A percentile compares a stretch with the other conserved stretches of the same genome.
Conservation (phyloP, 768 basidiomycete species). For the Antrodiella citrinella region DNA sequence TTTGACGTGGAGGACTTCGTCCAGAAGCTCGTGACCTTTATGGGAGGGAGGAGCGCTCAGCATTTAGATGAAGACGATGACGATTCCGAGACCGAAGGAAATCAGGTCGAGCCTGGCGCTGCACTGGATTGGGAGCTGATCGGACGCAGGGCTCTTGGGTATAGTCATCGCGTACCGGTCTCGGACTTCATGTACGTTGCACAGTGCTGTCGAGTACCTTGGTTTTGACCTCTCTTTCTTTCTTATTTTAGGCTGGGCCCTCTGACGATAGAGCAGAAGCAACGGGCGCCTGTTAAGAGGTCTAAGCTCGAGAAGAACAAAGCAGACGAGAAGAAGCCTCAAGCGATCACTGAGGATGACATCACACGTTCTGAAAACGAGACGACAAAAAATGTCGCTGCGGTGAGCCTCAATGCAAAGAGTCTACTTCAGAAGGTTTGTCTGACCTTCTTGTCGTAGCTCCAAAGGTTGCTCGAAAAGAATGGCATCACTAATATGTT, state of each 20-base stretch:
- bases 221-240: no score
- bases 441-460: no score
- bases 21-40: slow-evolving; percentile 58
- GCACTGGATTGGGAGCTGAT: slow-evolving; percentile 78
- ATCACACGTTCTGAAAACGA: slow-evolving; percentile 81
- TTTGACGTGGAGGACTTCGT: slow-evolving; percentile 95
- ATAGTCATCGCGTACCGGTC: slow-evolving; percentile 70
- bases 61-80: slow-evolving; percentile 36
- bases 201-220: no score
- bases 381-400: slow-evolving; percentile 77
- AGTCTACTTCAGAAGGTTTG: no score
- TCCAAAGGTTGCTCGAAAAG: slow-evolving; percentile 52
- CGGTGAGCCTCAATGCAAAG: slow-evolving; percentile 50
- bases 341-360: slow-evolving; percentile 78
- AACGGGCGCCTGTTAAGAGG: slow-evolving; percentile 51
- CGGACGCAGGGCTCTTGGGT: slow-evolving; percentile 75
- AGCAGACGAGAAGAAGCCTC: slow-evolving; percentile 60
- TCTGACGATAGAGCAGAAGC: slow-evolving; percentile 78
- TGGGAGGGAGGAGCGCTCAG: slow-evolving; percentile 56
- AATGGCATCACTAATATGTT: slow-evolving; percentile 66
- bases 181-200: slow-evolving; percentile 86
- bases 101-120: slow-evolving; percentile 25
- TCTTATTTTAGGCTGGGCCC: slow-evolving; percentile 91
- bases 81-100: slow-evolving; percentile 40
- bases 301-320: slow-evolving; percentile 66